Evolutionary conservation across 306 rosid genomes (phyloP).

Genomic region (Quercus aquifolioides): DNA sequence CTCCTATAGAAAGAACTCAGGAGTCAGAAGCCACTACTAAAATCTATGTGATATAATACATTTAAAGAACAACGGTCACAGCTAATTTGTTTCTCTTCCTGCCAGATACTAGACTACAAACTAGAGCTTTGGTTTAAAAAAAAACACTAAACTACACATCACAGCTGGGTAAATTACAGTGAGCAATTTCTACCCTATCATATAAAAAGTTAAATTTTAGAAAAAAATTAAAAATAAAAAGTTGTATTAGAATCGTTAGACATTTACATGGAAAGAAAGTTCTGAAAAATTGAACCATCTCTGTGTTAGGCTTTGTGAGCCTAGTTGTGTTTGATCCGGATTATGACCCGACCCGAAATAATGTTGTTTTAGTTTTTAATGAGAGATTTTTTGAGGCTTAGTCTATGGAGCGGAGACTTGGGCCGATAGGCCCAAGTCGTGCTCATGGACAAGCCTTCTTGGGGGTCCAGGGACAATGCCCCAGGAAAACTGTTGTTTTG

Average conservation of each 20-base stretch:
- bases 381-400: no score
- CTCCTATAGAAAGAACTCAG: conserved; percentile 48
- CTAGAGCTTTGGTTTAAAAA: neutral
- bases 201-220: no score
- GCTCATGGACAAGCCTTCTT: no score
- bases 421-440: no score
- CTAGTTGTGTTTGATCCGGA: no score
- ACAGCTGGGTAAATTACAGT: neutral
- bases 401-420: no score
- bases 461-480: no score
- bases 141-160: neutral
- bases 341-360: no score
- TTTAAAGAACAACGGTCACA: neutral
- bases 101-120: neutral
- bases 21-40: neutral
- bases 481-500: no score
- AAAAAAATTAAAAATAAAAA: no score
- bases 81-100: neutral
- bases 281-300: neutral
- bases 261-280: neutral
- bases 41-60: neutral
- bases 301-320: no score
- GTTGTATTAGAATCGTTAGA: neutral
- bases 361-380: no score
- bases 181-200: neutral